phyloP scores from a whole-genome alignment of 306 rosid species.

The Astragalus glycyphyllos region DNA sequence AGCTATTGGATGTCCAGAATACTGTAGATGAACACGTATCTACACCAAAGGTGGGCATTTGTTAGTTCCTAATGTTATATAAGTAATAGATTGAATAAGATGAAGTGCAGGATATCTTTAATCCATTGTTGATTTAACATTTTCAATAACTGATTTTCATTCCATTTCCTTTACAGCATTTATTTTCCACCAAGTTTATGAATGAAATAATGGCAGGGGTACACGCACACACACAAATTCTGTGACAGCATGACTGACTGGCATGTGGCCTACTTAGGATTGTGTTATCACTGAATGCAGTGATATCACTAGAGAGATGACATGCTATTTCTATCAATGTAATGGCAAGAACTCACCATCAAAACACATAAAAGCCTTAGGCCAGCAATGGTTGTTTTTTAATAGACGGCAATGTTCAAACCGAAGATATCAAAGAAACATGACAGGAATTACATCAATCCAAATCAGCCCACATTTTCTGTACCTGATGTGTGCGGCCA shows the following conservation, averaged over 20 bases:
- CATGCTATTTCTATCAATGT: not conserved
- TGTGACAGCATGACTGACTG: slow-evolving; percentile 18
- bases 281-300: slow-evolving; percentile 8
- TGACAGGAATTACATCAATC: slow-evolving; percentile 21
- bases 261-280: not conserved
- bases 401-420: slow-evolving; percentile 10
- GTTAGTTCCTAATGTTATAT: slow-evolving; percentile 3
- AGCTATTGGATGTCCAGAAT: slow-evolving; percentile 84
- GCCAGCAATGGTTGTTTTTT: not conserved
- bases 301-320: slow-evolving; percentile 7
- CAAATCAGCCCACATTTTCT: slow-evolving; percentile 19
- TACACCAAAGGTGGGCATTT: slow-evolving; percentile 44
- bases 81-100: slow-evolving; percentile 19
- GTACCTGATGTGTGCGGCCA: slow-evolving; percentile 91
- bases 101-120: slow-evolving; percentile 29
- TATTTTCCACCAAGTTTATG: slow-evolving; percentile 18
- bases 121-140: slow-evolving; percentile 3
- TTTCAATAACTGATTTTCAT: slow-evolving; percentile 25
- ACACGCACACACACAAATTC: not conserved
- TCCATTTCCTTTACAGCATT: slow-evolving; percentile 20
- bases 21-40: slow-evolving; percentile 89
- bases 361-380: not conserved
- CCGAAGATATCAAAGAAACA: not conserved
- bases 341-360: slow-evolving; percentile 15
- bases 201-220: slow-evolving; percentile 11